Evolutionary conservation across 306 rosid genomes (phyloP), one percentile per base, ranked within the genome.

Genomic region (Dalbergia oliveri): DNA sequence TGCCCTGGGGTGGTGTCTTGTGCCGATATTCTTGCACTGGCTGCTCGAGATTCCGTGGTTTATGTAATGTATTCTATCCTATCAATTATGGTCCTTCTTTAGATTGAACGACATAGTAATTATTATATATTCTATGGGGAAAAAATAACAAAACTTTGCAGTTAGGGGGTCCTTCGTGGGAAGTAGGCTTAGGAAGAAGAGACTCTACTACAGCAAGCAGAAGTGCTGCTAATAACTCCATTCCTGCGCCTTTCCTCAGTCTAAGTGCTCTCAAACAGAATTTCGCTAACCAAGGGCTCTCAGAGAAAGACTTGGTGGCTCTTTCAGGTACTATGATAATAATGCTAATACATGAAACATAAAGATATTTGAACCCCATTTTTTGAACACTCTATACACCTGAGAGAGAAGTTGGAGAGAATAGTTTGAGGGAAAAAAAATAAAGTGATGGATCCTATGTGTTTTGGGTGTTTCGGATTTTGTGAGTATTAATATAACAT

Each of bases 131-230:
- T 26, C 31, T 26, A 26, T 26, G 31, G 31, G 31, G 31, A 26
- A n/a, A 63, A 41, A 3, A 11, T 10, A 47, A 59, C 61, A 13
- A 37, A 37, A 43, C 16, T 23, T 79, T 78, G 81, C 63, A 88
- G 92, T 82, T 90, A 57, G 90, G 90, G 45, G 92, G 94, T 6
- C 94, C 92, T 59, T 79, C 82, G 0, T 90, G 94, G 94, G 62
- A 86, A 69, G 87, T 88, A 69, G 50, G 74, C 0, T 83, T 88
- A 84, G 92, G 92, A 79, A 88, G 94, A 81, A 88, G 89, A 78
- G 94, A 90, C 69, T 88, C 92, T 4, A 83, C 79, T 11, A 88
- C 87, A 39, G 94, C 92, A 41, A 90, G 82, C 79, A 83, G 77
- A 34, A 45, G 57, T 80, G 86, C 73, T 31, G 94, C 92, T 60